These are phyloP conservation scores for Thalassiosira livingstoniorum DNA, from an alignment of 352 stramenopile species.

Conservation along the genomic window DNA sequence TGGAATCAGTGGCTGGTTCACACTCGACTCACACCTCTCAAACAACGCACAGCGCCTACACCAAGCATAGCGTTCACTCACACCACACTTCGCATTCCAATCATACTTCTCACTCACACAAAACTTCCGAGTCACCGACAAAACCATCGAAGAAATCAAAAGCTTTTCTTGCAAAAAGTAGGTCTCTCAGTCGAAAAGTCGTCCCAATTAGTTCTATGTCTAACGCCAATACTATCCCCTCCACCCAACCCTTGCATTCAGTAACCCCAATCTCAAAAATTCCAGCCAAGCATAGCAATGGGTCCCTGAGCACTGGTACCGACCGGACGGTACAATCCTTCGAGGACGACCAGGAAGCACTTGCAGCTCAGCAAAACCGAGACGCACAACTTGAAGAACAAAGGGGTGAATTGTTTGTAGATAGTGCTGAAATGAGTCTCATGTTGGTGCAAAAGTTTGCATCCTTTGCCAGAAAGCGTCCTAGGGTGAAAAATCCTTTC, in stretches of 20 bases:
- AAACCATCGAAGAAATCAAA: neutral
- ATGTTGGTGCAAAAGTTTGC: neutral
- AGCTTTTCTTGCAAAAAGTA: neutral
- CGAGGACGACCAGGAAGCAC: neutral
- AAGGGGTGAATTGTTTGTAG: neutral
- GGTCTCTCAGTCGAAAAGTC: neutral
- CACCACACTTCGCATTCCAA: no score
- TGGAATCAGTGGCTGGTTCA: no score
- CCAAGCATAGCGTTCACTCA: no score
- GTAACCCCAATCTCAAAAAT: neutral
- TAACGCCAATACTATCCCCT: no score
- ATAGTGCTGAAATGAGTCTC: conserved; percentile 1
- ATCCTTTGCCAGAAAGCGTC: neutral
- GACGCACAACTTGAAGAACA: neutral
- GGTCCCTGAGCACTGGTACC: neutral
- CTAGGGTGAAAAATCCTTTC: neutral
- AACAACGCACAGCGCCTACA: no score
- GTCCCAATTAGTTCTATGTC: no score
- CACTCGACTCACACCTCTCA: no score
- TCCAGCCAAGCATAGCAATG: neutral
- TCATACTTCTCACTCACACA: no score
- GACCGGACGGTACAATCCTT: neutral
- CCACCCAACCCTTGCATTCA: neutral
- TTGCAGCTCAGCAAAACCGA: neutral
- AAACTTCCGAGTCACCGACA: no score